Conservation (phyloP, 441 rosid species). For the Euphorbia neoarborescens region DNA sequence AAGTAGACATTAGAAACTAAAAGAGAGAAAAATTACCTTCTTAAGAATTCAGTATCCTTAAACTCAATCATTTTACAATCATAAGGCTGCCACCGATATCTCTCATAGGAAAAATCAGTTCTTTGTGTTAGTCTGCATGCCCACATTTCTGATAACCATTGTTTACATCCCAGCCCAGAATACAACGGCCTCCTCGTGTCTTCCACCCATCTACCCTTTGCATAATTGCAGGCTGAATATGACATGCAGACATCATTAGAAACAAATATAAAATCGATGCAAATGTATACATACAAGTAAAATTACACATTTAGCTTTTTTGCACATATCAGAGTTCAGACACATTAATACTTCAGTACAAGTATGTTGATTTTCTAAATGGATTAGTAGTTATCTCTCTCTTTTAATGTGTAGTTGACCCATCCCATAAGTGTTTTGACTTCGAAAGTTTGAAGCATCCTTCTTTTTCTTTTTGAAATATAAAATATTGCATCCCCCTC, state of each 20-base stretch:
- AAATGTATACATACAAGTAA: background rate
- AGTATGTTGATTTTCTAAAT: background rate
- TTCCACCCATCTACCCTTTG: conserved; percentile 72
- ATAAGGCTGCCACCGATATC: conserved; percentile 66
- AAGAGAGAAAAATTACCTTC: conserved; percentile 30
- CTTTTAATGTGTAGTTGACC: background rate
- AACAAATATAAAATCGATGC: background rate
- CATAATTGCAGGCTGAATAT: conserved; percentile 62
- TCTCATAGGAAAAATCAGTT: conserved; percentile 66
- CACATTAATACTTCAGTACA: background rate
- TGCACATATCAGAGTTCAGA: background rate
- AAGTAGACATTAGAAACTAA: background rate
- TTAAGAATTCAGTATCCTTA: conserved; percentile 51
- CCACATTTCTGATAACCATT: conserved; percentile 90
- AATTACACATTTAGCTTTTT: background rate
- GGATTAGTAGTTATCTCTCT: background rate
- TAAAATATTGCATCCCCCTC: background rate
- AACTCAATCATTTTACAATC: conserved; percentile 60
- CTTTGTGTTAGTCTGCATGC: conserved; percentile 65
- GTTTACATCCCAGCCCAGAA: conserved; percentile 66
- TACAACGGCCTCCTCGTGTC: conserved; percentile 58
- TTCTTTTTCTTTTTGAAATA: background rate
- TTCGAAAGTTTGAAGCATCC: background rate
- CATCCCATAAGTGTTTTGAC: background rate
- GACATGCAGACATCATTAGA: background rate